Conservation (phyloP, 2,329 filamentous ascomycete species). For the Paecilomyces sp. region DNA sequence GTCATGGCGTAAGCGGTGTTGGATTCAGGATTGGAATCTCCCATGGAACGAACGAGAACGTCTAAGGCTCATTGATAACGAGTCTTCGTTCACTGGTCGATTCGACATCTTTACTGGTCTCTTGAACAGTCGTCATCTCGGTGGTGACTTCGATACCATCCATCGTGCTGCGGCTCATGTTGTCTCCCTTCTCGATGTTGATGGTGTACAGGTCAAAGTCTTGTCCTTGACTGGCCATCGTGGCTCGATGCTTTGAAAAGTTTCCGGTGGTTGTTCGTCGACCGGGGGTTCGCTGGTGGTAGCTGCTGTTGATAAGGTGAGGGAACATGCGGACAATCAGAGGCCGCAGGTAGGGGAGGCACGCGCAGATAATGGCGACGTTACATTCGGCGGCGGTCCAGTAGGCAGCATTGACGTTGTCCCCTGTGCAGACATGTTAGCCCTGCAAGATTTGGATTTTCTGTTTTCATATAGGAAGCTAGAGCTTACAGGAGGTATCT, state of each 20-base stretch:
- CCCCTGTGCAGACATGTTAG: slow-evolving; percentile 9
- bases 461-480: neutral
- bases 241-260: slow-evolving; percentile 1
- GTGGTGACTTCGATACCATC: slow-evolving; percentile 25
- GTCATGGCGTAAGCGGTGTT: neutral
- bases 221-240: slow-evolving; percentile 12
- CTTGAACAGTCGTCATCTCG: slow-evolving; percentile 18
- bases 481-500: slow-evolving; percentile 20
- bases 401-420: slow-evolving; percentile 33
- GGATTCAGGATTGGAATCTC: neutral
- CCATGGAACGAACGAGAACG: neutral
- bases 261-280: slow-evolving; percentile 4
- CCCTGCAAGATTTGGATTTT: slow-evolving; percentile 1
- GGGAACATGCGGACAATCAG: slow-evolving; percentile 34
- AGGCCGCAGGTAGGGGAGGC: slow-evolving; percentile 33
- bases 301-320: slow-evolving; percentile 20
- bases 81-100: slow-evolving; percentile 15
- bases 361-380: slow-evolving; percentile 35
- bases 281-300: slow-evolving; percentile 15
- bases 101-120: slow-evolving; percentile 11
- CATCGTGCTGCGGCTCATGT: slow-evolving; percentile 7
- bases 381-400: slow-evolving; percentile 39
- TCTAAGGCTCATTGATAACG: slow-evolving; percentile 10
- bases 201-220: slow-evolving; percentile 23
- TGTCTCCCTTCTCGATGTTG: slow-evolving; percentile 15